phyloP scores from a whole-genome alignment of 2,329 filamentous ascomycete species.

The Didymella segeticola region DNA sequence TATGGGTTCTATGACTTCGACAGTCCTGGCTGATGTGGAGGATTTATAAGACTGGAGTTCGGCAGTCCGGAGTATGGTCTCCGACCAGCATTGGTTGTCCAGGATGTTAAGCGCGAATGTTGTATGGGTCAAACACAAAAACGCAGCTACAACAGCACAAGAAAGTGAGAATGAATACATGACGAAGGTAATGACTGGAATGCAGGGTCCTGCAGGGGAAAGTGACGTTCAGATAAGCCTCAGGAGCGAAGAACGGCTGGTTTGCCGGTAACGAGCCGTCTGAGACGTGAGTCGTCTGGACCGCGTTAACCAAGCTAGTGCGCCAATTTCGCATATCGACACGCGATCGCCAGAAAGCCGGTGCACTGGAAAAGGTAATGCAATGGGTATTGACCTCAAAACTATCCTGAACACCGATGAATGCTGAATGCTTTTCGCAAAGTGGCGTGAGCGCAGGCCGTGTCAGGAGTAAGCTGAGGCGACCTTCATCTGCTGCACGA shows the following conservation, averaged over 20 bases:
- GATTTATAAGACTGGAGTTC: constrained; percentile 5
- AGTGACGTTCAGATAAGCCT: constrained; percentile 6
- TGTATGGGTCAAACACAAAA: neutral
- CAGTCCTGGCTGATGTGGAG: constrained; percentile 11
- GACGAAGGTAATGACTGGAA: neutral
- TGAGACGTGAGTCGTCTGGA: constrained; percentile 30
- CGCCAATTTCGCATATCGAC: neutral
- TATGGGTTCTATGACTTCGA: neutral
- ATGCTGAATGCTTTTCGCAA: constrained; percentile 22
- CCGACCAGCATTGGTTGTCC: constrained; percentile 36
- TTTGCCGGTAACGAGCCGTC: constrained; percentile 1
- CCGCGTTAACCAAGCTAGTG: constrained; percentile 4
- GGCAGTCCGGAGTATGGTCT: constrained; percentile 10
- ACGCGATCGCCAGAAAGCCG: neutral
- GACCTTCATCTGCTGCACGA: too few relatives aligned
- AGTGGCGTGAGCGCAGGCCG: neutral
- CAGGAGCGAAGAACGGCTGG: constrained; percentile 16
- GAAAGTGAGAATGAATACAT: neutral
- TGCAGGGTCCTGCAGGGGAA: constrained; percentile 4
- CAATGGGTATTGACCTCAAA: constrained; percentile 29
- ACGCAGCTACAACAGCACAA: neutral
- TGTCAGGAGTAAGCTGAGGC: neutral
- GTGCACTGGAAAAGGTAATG: constrained; percentile 7
- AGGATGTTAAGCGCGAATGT: constrained; percentile 6
- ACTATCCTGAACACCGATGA: constrained; percentile 33